Percentiles rank a stretch among this genome's conserved stretches.
These are phyloP conservation scores for Pseudonectria buxi DNA, from an alignment of 2,329 filamentous ascomycete species.

Conservation along the genomic window DNA sequence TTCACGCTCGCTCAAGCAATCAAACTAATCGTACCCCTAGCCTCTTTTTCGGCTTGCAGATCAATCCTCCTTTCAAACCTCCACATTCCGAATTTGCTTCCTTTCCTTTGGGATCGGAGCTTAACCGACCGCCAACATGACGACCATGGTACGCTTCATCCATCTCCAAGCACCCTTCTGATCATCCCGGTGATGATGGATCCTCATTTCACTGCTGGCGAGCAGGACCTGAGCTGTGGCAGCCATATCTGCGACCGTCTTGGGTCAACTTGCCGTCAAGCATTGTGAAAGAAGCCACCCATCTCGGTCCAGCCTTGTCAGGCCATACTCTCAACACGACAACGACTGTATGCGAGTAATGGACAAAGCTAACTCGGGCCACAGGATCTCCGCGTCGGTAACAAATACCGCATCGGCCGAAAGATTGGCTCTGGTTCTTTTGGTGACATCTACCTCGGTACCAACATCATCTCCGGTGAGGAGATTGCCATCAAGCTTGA, in stretches of 20 bases:
- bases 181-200: not conserved
- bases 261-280: not conserved
- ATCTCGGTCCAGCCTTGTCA: too few species aligned
- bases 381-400: constrained; percentile 96
- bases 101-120: constrained; percentile 17
- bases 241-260: not conserved
- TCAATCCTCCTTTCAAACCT: constrained; percentile 6
- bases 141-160: constrained; percentile 41
- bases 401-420: constrained; percentile 98
- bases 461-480: constrained; percentile 98
- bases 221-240: too few species aligned
- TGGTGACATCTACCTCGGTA: constrained; percentile 97
- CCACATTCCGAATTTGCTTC: constrained; percentile 7
- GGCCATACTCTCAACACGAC: too few species aligned
- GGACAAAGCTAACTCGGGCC: constrained; percentile 11
- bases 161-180: not conserved
- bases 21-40: too few species aligned
- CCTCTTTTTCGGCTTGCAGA: constrained; percentile 17
- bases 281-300: not conserved
- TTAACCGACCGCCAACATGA: constrained; percentile 33
- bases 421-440: constrained; percentile 98
- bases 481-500: constrained; percentile 99
- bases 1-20: too few species aligned
- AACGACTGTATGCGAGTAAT: too few species aligned
- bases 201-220: not conserved